phyloP scores from a whole-genome alignment of 768 basidiomycete species.

The Cantharellus cinnabarinus region DNA sequence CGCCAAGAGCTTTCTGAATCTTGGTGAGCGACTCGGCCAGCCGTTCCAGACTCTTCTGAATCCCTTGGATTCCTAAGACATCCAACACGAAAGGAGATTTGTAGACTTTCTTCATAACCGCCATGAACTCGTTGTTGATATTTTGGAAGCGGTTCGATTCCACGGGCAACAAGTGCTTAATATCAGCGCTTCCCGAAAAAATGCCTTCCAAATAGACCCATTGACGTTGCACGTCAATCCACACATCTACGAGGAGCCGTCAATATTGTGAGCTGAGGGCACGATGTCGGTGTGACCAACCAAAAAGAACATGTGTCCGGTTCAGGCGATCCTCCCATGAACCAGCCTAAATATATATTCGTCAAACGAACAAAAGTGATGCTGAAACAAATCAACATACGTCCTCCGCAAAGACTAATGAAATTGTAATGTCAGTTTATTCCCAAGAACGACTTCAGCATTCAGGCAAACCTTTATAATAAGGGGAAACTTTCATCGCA shows the following conservation, averaged over 20 bases:
- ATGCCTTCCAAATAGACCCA: conserved; percentile 99
- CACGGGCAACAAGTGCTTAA: conserved; percentile 94
- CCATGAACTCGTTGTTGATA: conserved; percentile 94
- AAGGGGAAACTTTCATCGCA: conserved; percentile 96
- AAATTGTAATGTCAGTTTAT: background rate
- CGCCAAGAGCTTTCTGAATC: conserved; percentile 97
- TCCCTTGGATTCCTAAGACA: conserved; percentile 85
- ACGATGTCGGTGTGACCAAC: conserved; percentile 21
- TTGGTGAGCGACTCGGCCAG: conserved; percentile 90
- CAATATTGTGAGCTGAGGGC: conserved; percentile 5
- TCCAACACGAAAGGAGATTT: conserved; percentile 96
- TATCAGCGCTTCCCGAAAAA: conserved; percentile 98
- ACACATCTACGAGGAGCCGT: conserved; percentile 44
- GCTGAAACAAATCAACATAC: conserved; percentile 15
- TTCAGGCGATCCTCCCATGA: conserved; percentile 97
- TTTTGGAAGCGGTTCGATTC: conserved; percentile 96
- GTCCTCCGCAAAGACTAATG: conserved; percentile 73
- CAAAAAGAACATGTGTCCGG: conserved; percentile 88
- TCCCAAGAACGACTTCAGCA: background rate
- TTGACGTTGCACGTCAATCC: conserved; percentile 98
- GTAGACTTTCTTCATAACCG: conserved; percentile 99
- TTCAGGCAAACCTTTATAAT: conserved; percentile 63
- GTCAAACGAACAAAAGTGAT: background rate
- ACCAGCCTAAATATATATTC: conserved; percentile 32
- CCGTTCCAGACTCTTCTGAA: conserved; percentile 94